These are phyloP conservation scores for Trichophyton equinum DNA, from an alignment of 2,329 filamentous ascomycete genomes.

Conservation along the genomic window DNA sequence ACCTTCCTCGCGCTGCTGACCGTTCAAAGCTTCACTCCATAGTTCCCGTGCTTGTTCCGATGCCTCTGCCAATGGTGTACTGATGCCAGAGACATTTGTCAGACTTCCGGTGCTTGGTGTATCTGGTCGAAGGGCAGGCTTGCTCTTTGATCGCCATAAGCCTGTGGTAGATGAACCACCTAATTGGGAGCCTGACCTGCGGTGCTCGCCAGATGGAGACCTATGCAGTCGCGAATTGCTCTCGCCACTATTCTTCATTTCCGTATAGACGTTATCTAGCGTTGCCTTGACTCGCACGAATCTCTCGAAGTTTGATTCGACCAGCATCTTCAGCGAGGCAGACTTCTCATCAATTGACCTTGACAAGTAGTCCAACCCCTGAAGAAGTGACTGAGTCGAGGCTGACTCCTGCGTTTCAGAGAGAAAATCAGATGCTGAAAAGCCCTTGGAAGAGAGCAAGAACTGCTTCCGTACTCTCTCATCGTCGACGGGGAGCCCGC, in stretches of 20 bases:
- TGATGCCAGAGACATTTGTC: constrained; percentile 73
- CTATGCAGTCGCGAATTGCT: constrained; percentile 37
- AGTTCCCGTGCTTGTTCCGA: constrained; percentile 92
- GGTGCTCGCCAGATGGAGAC: constrained; percentile 51
- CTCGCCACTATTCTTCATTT: constrained; percentile 69
- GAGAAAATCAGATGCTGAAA: constrained; percentile 82
- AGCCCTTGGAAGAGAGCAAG: constrained; percentile 86
- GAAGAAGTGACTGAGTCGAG: constrained; percentile 66
- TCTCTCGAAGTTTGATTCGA: constrained; percentile 95
- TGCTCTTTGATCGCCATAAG: constrained; percentile 26
- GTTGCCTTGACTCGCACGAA: constrained; percentile 96
- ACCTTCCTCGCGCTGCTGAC: constrained; percentile 78
- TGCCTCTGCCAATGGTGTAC: constrained; percentile 73
- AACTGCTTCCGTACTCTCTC: constrained; percentile 74
- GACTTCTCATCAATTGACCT: constrained; percentile 96
- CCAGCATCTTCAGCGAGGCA: constrained; percentile 85
- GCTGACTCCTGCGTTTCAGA: constrained; percentile 81
- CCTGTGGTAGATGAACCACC: not conserved
- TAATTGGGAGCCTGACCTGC: constrained; percentile 49
- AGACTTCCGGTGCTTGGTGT: constrained; percentile 33
- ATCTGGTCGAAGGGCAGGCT: constrained; percentile 88
- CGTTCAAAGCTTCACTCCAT: constrained; percentile 87
- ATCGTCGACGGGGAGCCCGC: constrained; percentile 73
- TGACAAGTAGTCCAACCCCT: constrained; percentile 74
- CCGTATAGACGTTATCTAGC: constrained; percentile 96